Percentiles rank a stretch among this genome's conserved stretches.
Evolutionary conservation across 2,329 filamentous ascomycete genomes (phyloP).

Genomic region (Cladophialophora bantiana): DNA sequence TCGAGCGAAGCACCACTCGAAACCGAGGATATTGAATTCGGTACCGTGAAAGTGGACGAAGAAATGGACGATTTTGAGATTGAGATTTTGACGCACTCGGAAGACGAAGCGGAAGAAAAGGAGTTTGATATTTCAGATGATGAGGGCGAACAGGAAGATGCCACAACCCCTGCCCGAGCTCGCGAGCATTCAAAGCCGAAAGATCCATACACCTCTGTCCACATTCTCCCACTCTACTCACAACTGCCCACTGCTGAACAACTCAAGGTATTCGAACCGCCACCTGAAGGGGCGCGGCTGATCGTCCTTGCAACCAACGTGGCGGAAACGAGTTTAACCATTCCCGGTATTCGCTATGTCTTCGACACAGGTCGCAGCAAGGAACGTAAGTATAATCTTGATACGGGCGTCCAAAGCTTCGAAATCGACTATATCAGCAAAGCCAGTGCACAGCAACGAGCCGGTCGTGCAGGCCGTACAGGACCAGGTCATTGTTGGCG

Average conservation of each 20-base stretch:
- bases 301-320: constrained; percentile 96
- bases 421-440: constrained; percentile 98
- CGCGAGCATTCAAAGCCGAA: constrained; percentile 43
- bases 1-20: constrained; percentile 80
- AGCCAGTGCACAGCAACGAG: constrained; percentile 88
- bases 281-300: constrained; percentile 80
- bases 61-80: constrained; percentile 63
- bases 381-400: constrained; percentile 85
- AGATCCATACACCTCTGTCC: constrained; percentile 72
- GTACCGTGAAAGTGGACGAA: constrained; percentile 59
- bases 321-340: constrained; percentile 95
- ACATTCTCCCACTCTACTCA: constrained; percentile 93
- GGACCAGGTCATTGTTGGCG: constrained; percentile 95
- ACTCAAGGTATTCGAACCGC: constrained; percentile 83
- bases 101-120: constrained; percentile 64
- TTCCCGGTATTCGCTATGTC: constrained; percentile 92
- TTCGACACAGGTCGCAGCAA: constrained; percentile 94
- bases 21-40: constrained; percentile 85
- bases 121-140: constrained; percentile 68
- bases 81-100: constrained; percentile 66
- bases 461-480: constrained; percentile 92
- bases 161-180: neutral
- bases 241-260: constrained; percentile 90
- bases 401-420: constrained; percentile 92
- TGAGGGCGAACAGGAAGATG: constrained; percentile 65